A percentile compares a stretch with the other conserved stretches of the same genome.
Conservation (phyloP, 305 asterid species). For the Coffea humblotiana region DNA sequence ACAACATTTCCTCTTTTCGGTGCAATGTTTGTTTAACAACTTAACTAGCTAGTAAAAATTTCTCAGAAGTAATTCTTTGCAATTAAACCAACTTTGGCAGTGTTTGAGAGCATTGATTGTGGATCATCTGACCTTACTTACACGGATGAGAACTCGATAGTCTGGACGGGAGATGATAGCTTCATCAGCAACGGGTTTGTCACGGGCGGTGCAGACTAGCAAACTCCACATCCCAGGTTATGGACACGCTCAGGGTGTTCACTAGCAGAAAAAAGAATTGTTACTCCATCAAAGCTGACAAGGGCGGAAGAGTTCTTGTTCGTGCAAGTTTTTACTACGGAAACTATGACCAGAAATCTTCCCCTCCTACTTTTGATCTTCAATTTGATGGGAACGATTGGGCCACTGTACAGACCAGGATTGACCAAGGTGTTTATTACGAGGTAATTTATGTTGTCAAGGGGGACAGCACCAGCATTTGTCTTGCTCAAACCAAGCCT, state of each 20-base stretch:
- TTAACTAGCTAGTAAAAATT: no score
- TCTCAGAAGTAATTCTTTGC: neutral
- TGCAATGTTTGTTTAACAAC: neutral
- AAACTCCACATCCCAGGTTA: conserved; percentile 39
- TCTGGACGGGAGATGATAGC: conserved; percentile 47
- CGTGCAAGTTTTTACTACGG: conserved; percentile 73
- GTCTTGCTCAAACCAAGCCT: conserved; percentile 44
- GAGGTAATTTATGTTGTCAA: conserved; percentile 46
- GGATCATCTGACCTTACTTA: conserved; percentile 40
- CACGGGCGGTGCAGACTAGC: conserved; percentile 30
- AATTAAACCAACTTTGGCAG: conserved; percentile 21
- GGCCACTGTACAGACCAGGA: conserved; percentile 33
- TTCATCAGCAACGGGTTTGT: conserved; percentile 35
- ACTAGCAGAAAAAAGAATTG: conserved; percentile 47
- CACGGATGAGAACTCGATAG: conserved; percentile 35
- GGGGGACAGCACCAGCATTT: conserved; percentile 35
- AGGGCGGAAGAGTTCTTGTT: conserved; percentile 35
- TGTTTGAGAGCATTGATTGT: conserved; percentile 57
- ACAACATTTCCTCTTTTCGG: neutral
- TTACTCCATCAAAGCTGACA: conserved; percentile 27
- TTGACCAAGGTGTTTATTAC: conserved; percentile 4
- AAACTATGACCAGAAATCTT: conserved; percentile 54
- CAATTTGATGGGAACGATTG: conserved; percentile 56
- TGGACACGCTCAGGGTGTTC: conserved; percentile 65
- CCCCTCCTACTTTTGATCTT: conserved; percentile 63